A percentile compares a stretch with the other conserved stretches of the same genome.
Evolutionary conservation across 352 stramenopile species (phyloP).

Genomic region (Pythium coloratum): DNA sequence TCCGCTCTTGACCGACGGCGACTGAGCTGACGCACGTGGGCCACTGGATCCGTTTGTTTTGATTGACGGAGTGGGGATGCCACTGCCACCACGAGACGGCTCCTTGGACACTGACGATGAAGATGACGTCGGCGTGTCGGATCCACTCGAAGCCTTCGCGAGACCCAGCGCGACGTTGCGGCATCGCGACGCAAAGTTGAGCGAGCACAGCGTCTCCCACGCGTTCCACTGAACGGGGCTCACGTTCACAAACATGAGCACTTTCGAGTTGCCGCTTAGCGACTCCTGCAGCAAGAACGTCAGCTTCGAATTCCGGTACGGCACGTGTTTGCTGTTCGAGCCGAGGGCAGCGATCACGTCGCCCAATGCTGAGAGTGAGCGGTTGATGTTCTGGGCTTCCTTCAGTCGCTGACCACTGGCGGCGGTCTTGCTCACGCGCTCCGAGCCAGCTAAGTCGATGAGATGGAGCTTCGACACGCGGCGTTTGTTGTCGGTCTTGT

Average conservation of each 20-base stretch:
- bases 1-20: conserved; percentile 12
- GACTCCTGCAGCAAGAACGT: conserved; percentile 88
- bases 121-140: conserved; percentile 4
- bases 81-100: conserved; percentile 3
- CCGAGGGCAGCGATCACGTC: conserved; percentile 94
- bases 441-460: conserved; percentile 88
- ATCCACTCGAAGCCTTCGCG: conserved; percentile 50
- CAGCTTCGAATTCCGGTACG: conserved; percentile 96
- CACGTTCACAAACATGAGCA: conserved; percentile 89
- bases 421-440: conserved; percentile 89
- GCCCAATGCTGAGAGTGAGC: conserved; percentile 91
- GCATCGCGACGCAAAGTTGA: conserved; percentile 90
- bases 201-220: conserved; percentile 87
- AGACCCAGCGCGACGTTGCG: conserved; percentile 87
- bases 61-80: background rate
- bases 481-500: conserved; percentile 45
- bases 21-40: conserved; percentile 2
- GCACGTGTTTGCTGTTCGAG: conserved; percentile 90
- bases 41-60: background rate
- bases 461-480: conserved; percentile 80
- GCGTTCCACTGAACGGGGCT: conserved; percentile 88
- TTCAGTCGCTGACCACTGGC: conserved; percentile 92
- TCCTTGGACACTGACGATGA: conserved; percentile 18
- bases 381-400: conserved; percentile 97
- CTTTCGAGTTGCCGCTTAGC: conserved; percentile 78